Evolutionary conservation across 23 red algal genomes (phyloP).

Genomic region (Gracilariopsis chorda): DNA sequence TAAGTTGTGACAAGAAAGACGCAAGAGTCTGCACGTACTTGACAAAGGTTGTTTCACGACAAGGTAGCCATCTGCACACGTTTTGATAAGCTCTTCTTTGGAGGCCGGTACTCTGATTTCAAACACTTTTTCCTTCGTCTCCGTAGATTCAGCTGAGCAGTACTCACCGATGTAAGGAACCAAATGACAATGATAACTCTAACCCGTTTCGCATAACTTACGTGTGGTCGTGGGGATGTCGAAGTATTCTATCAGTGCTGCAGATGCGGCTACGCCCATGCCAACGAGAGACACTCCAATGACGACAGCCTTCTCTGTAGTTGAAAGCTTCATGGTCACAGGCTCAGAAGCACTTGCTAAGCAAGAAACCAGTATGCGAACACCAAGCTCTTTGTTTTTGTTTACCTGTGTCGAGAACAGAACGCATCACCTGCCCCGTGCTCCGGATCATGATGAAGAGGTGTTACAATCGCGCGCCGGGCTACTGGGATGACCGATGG

Average conservation of each 20-base stretch:
- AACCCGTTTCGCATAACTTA: neutral
- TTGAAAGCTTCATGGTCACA: neutral
- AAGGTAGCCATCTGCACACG: neutral
- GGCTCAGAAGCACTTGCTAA: no score
- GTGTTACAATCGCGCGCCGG: no score
- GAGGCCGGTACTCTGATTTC: neutral
- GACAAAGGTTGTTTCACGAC: neutral
- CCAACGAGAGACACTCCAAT: neutral
- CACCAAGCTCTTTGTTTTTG: no score
- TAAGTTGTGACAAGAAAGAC: no score
- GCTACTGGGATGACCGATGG: no score
- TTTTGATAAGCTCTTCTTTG: neutral
- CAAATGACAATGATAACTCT: no score
- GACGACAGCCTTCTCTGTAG: neutral
- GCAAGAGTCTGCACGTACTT: neutral
- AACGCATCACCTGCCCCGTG: no score
- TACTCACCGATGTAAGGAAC: neutral
- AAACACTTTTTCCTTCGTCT: neutral
- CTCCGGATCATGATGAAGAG: no score
- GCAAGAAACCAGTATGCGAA: no score
- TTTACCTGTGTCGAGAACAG: no score
- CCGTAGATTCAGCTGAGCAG: neutral
- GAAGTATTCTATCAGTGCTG: neutral
- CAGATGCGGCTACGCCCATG: neutral
- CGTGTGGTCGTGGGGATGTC: neutral